These are phyloP conservation scores for Lunasporangiospora selenospora DNA, from an alignment of 192 early-diverging fungal species.

Conservation along the genomic window DNA sequence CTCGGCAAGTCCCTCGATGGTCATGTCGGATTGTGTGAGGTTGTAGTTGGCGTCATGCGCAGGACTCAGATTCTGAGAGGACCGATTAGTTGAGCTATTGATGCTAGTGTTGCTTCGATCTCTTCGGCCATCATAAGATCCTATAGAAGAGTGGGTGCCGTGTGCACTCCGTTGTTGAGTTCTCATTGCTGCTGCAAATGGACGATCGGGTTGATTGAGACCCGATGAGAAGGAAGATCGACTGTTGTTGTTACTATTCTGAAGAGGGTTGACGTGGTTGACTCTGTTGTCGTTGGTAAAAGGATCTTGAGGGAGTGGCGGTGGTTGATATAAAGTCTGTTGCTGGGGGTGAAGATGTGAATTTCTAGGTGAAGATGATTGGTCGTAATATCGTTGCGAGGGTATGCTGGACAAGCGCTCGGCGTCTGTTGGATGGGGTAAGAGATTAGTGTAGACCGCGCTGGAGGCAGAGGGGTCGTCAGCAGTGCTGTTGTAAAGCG, in stretches of 20 bases:
- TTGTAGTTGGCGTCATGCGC: slow-evolving; percentile 1
- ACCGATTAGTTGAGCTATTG: slow-evolving; percentile 6
- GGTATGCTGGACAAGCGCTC: too few species aligned
- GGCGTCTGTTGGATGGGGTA: not conserved
- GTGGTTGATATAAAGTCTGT: not conserved
- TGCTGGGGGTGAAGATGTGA: slow-evolving; percentile 1
- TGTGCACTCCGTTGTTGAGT: not conserved
- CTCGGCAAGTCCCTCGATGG: slow-evolving; percentile 11
- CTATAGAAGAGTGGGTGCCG: slow-evolving; percentile 2
- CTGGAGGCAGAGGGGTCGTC: not conserved
- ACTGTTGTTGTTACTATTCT: not conserved
- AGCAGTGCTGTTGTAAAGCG: not conserved
- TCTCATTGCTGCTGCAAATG: slow-evolving; percentile 15
- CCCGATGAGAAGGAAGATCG: not conserved
- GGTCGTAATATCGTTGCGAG: too few species aligned
- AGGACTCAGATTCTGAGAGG: not conserved
- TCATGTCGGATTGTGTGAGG: slow-evolving; percentile 17
- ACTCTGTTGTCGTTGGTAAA: not conserved
- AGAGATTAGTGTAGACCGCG: slow-evolving; percentile 2
- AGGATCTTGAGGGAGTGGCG: not conserved
- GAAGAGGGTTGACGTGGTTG: not conserved
- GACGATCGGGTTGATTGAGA: not conserved
- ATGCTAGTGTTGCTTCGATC: slow-evolving; percentile 7
- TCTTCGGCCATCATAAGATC: slow-evolving; percentile 8
- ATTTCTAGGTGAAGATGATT: too few species aligned